Evolutionary conservation across 2,329 filamentous ascomycete genomes (phyloP).

Genomic region (Juglanconis oblonga): DNA sequence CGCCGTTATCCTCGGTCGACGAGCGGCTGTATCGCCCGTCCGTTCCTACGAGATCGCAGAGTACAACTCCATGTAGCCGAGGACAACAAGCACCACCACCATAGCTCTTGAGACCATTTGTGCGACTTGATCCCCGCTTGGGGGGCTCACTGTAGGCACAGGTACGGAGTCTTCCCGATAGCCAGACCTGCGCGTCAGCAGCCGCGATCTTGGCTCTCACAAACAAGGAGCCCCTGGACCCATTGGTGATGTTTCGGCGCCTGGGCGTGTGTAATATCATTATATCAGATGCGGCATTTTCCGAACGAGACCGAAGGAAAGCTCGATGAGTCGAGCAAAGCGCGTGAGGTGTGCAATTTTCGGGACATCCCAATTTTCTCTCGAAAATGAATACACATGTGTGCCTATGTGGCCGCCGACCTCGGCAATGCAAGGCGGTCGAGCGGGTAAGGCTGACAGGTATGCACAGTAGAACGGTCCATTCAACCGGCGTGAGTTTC

Average conservation of each 20-base stretch:
- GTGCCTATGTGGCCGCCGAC: constrained; percentile 6
- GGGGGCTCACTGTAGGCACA: neutral
- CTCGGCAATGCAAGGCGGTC: constrained; percentile 15
- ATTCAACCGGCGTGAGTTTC: constrained; percentile 3
- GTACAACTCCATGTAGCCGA: neutral
- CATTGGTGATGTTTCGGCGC: neutral
- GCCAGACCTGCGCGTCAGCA: neutral
- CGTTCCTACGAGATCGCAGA: neutral
- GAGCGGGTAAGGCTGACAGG: constrained; percentile 16
- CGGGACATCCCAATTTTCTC: neutral
- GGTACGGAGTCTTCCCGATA: neutral
- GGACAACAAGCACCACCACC: neutral
- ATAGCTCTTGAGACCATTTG: neutral
- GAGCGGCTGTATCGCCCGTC: constrained; percentile 2
- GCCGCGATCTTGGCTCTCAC: neutral
- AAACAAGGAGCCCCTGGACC: neutral
- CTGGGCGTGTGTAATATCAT: neutral
- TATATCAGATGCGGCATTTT: neutral
- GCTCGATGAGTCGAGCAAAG: neutral
- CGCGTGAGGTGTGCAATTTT: neutral
- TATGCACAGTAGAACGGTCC: neutral
- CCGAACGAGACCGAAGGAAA: neutral
- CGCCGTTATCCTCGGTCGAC: neutral
- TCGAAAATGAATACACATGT: neutral
- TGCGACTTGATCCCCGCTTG: neutral